phyloP scores from a whole-genome alignment of 495 filamentous ascomycete species.

The Aspergillus sparsus region DNA sequence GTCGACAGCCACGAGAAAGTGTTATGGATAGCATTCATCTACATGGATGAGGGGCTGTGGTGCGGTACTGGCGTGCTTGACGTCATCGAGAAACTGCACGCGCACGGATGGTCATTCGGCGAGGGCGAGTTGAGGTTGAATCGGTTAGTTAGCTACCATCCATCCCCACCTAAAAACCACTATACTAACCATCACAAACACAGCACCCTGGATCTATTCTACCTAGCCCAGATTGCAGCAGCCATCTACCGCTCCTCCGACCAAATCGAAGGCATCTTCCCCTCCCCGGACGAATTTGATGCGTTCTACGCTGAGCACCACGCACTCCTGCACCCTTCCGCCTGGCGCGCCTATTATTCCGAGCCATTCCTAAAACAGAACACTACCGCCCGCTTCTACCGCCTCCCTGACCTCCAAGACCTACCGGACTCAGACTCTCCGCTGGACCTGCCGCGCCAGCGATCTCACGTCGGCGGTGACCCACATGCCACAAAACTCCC shows the following conservation, averaged over 20 bases:
- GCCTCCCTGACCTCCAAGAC: conserved; percentile 30
- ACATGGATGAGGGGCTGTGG: conserved; percentile 27
- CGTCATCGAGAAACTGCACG: conserved; percentile 28
- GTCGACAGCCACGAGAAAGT: conserved; percentile 25
- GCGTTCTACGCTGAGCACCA: conserved; percentile 12
- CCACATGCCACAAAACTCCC: conserved; percentile 24
- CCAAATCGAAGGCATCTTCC: conserved; percentile 28
- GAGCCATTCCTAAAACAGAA: conserved; percentile 23
- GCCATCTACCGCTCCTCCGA: conserved; percentile 27
- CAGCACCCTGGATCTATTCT: conserved; percentile 30
- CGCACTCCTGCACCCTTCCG: conserved; percentile 22
- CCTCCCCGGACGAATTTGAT: not conserved
- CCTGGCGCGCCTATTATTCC: conserved; percentile 30
- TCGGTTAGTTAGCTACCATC: conserved; percentile 23
- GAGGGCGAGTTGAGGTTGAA: conserved; percentile 28
- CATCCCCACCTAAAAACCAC: conserved; percentile 5
- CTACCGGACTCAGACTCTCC: conserved; percentile 27
- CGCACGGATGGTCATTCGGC: conserved; percentile 26
- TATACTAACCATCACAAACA: conserved; percentile 20
- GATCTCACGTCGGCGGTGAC: conserved; percentile 13
- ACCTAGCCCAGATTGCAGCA: conserved; percentile 30
- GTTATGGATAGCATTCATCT: conserved; percentile 27
- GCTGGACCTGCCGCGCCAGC: conserved; percentile 20
- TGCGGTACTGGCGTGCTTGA: conserved; percentile 21
- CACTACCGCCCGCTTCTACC: conserved; percentile 29